Conservation (phyloP, 192 early-diverging fungal genomes). For the Backusella tuberculispora region DNA sequence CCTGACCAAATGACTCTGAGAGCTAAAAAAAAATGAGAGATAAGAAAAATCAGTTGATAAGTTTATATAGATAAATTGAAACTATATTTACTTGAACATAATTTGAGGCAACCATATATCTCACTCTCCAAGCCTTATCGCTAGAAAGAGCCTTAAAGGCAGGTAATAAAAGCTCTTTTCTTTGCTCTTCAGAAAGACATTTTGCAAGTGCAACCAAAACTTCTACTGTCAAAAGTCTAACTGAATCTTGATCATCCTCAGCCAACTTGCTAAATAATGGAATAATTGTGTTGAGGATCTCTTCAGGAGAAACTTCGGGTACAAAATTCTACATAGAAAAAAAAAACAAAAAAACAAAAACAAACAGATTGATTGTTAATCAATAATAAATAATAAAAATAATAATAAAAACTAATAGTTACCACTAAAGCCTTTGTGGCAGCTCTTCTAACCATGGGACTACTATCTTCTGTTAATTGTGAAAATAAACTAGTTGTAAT, state of each 20-base stretch:
- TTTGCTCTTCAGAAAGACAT: conserved; percentile 75
- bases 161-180: conserved; percentile 73
- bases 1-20: conserved; percentile 77
- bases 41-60: background rate
- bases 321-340: conserved; percentile 4
- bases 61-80: background rate
- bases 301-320: conserved; percentile 67
- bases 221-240: conserved; percentile 93
- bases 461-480: conserved; percentile 89
- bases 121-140: conserved; percentile 98
- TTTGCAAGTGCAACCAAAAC: conserved; percentile 89
- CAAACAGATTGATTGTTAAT: conserved; percentile 17
- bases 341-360: background rate
- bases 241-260: conserved; percentile 93
- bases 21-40: conserved; percentile 55
- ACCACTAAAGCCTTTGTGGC: conserved; percentile 84
- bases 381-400: background rate
- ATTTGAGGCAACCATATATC: conserved; percentile 99
- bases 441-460: conserved; percentile 97
- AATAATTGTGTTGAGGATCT: conserved; percentile 84
- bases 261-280: conserved; percentile 88
- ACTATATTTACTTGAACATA: conserved; percentile 78
- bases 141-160: conserved; percentile 77
- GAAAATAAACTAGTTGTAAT: conserved; percentile 64
- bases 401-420: conserved; percentile 27